Evolutionary conservation across 148 eudicot genomes (phyloP), one percentile per base, ranked within the genome.

Genomic region (Rhododendron mucronatum): DNA sequence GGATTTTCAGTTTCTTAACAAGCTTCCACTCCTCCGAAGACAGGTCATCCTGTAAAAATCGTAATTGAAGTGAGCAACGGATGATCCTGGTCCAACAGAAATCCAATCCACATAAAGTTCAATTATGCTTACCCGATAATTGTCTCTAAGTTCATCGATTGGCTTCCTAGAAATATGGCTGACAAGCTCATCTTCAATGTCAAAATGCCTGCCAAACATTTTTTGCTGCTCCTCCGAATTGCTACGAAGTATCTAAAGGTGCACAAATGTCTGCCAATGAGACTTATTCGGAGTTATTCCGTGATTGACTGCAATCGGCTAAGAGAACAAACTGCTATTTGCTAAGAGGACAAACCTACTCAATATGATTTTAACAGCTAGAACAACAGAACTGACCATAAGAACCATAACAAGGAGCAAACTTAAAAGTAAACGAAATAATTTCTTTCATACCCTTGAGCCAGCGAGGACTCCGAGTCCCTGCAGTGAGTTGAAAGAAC

Each of bases 111-210:
- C 35, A 7, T 13, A 57, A 28, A 37, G 39, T 37, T 37, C 39
- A 37, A 37, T 37, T 37, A 37, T 37, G 39, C 39, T 37, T 37
- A 37, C 39, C 39, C 39, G 3, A 37, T 37, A 37, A 37, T 37
- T 37, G 3, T 37, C 39, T 37, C 39, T 37, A 37, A 37, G 3
- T 37, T 37, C 39, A 37, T 37, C 39, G 41, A 96, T 94, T 47
- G 99, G 94, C 85, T 65, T 92, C 87, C 98, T 93, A 28, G 97
- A 89, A 63, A 96, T 92, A 78, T 88, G 94, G 93, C 99, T 95
- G 65, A 95, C 98, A 78, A 95, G 98, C 92, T 37, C 39, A 37
- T 37, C 39, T 37, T 37, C 39, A 37, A 37, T 37, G 4, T 37
- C 39, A 37, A 37, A 35, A 37, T 37, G 39, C 39, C 39, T 37